Evolutionary conservation across 2,329 filamentous ascomycete genomes (phyloP).

Genomic region (Monosporascus sp.): DNA sequence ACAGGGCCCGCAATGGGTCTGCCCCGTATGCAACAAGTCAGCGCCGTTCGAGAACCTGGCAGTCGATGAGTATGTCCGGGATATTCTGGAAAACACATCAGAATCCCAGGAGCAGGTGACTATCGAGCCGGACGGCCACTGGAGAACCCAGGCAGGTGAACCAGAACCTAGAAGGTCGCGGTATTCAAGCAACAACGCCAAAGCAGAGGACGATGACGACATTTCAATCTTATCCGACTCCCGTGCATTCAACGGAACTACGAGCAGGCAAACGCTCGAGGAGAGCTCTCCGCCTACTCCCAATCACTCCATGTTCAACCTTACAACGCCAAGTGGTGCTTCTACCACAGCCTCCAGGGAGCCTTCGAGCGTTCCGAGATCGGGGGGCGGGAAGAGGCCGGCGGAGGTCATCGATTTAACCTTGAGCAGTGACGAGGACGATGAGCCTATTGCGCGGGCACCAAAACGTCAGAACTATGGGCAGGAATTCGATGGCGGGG

Average conservation of each 20-base stretch:
- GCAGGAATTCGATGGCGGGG: conserved; percentile 1
- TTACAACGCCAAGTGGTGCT: conserved; percentile 13
- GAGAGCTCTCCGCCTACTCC: conserved; percentile 16
- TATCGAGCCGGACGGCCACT: conserved; percentile 80
- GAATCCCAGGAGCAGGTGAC: conserved; percentile 75
- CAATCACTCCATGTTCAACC: conserved; percentile 10
- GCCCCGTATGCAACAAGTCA: conserved; percentile 83
- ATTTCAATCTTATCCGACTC: conserved; percentile 42
- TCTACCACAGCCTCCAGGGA: conserved; percentile 10
- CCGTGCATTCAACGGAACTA: conserved; percentile 30
- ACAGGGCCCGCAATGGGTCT: conserved; percentile 95
- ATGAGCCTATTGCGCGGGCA: conserved; percentile 34
- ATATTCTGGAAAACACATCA: conserved; percentile 73
- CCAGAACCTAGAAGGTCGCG: conserved; percentile 21
- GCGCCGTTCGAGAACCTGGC: conserved; percentile 77
- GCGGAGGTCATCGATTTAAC: conserved; percentile 56
- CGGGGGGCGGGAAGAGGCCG: conserved; percentile 24
- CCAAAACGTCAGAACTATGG: conserved; percentile 39
- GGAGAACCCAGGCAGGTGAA: conserved; percentile 45
- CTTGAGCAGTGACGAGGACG: conserved; percentile 49
- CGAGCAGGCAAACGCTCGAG: conserved; percentile 24
- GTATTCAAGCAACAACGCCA: conserved; percentile 16
- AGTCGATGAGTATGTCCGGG: conserved; percentile 82
- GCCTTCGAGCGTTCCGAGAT: conserved; percentile 32
- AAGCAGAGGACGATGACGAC: conserved; percentile 44